Conservation (phyloP, 176 grass and related monocot genomes). For the Zea mays region DNA sequence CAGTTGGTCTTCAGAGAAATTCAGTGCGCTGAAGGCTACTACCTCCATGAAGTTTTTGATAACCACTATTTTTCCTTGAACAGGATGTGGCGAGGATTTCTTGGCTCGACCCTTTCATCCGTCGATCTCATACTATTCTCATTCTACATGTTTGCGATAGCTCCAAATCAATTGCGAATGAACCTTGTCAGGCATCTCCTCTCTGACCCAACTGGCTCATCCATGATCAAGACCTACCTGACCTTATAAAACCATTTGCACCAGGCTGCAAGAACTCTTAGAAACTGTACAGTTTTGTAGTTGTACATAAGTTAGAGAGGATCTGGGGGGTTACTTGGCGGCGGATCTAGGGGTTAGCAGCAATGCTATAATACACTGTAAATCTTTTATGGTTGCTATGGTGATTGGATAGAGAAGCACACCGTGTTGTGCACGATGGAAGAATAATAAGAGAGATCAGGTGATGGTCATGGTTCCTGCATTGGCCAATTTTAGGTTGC, state of each 20-base stretch:
- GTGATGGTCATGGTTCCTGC: not conserved
- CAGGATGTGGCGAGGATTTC: conserved; percentile 99
- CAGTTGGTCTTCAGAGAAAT: not conserved
- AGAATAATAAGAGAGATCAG: conserved; percentile 22
- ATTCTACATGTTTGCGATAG: conserved; percentile 92
- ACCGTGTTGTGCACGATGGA: not conserved
- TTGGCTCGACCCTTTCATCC: conserved; percentile 84
- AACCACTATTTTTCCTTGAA: conserved; percentile 20
- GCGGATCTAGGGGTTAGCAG: not conserved
- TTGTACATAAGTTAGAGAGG: conserved; percentile 51
- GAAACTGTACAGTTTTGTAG: conserved; percentile 73
- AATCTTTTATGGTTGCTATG: conserved; percentile 4
- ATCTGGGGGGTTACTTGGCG: not conserved
- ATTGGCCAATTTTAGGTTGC: conserved; percentile 29
- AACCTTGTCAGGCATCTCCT: conserved; percentile 83
- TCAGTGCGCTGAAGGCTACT: not conserved
- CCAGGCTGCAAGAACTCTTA: conserved; percentile 7
- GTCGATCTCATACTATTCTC: conserved; percentile 86
- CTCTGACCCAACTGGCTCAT: conserved; percentile 66
- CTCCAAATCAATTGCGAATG: conserved; percentile 86
- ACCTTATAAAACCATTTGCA: conserved; percentile 49
- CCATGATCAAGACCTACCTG: conserved; percentile 89
- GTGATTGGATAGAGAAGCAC: not conserved
- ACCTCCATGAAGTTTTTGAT: not conserved
- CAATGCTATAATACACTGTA: not conserved